Evolutionary conservation across 1,284 basidiomycete genomes (phyloP).

Genomic region (Ceratorhiza oryzae-sativae): DNA sequence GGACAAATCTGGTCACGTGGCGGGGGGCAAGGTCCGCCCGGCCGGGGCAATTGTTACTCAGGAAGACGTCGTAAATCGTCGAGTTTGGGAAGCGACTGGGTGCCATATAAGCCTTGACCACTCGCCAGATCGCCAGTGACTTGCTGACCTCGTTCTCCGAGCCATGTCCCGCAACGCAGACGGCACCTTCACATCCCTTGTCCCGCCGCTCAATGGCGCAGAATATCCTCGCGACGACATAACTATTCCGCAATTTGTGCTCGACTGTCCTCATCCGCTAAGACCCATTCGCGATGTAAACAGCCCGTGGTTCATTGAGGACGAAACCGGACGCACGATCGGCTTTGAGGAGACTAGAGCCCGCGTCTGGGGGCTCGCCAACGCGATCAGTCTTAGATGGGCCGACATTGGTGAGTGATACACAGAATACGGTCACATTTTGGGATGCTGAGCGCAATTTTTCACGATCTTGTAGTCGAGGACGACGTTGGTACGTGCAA

Average conservation of each 20-base stretch:
- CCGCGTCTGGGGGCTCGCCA: slow-evolving; percentile 67
- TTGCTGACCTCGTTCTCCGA: too few relatives aligned
- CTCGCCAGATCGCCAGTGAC: too few relatives aligned
- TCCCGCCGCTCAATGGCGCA: not conserved
- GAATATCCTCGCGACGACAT: slow-evolving; percentile 71
- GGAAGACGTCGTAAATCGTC: too few relatives aligned
- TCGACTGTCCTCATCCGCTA: slow-evolving; percentile 61
- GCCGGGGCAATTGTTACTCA: too few relatives aligned
- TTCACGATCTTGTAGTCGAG: slow-evolving; percentile 47
- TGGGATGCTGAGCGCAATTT: not conserved
- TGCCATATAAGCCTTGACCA: too few relatives aligned
- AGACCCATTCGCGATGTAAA: slow-evolving; percentile 54
- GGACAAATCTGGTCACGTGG: not conserved
- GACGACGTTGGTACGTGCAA: slow-evolving; percentile 60
- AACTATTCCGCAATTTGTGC: slow-evolving; percentile 75
- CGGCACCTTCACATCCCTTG: slow-evolving; percentile 33
- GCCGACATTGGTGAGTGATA: slow-evolving; percentile 52
- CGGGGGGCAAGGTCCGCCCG: not conserved
- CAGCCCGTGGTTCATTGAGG: slow-evolving; percentile 70
- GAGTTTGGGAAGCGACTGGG: too few relatives aligned
- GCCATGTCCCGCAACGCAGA: slow-evolving; percentile 35
- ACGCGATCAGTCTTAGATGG: slow-evolving; percentile 63
- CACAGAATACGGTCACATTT: not conserved
- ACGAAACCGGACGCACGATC: slow-evolving; percentile 59
- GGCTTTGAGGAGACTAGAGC: slow-evolving; percentile 54